A percentile compares a stretch with the other conserved stretches of the same genome.
These are phyloP conservation scores for Caloboletus inedulis DNA, from an alignment of 1,284 basidiomycete species.

Conservation along the genomic window DNA sequence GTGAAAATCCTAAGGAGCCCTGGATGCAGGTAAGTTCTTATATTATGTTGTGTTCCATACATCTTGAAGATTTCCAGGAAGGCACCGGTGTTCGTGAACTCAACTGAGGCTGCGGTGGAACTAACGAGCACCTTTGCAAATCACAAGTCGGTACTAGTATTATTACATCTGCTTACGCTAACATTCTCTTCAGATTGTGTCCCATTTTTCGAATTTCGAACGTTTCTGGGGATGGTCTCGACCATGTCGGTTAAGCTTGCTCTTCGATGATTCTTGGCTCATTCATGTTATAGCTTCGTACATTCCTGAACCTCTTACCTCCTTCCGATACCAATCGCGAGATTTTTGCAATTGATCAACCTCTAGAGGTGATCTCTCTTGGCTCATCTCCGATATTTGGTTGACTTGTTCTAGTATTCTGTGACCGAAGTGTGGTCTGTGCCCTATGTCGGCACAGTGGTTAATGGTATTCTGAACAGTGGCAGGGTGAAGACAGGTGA, in stretches of 20 bases:
- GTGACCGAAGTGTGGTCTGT: constrained; percentile 87
- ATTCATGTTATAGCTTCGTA: constrained; percentile 54
- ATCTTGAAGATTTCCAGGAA: constrained; percentile 46
- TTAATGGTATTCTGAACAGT: constrained; percentile 86
- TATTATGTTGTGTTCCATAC: background rate
- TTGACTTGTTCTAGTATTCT: constrained; percentile 54
- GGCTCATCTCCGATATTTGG: background rate
- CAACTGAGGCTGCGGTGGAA: constrained; percentile 74
- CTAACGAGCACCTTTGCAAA: constrained; percentile 62
- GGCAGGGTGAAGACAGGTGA: constrained; percentile 81
- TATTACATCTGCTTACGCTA: constrained; percentile 3
- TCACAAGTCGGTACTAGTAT: constrained; percentile 23
- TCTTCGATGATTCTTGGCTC: constrained; percentile 6
- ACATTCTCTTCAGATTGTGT: constrained; percentile 59
- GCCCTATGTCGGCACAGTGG: constrained; percentile 93
- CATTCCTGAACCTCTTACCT: constrained; percentile 83
- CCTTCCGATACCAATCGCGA: constrained; percentile 79
- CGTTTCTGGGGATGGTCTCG: constrained; percentile 90
- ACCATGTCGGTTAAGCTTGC: constrained; percentile 48
- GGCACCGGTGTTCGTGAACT: constrained; percentile 74
- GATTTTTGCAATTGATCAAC: constrained; percentile 80
- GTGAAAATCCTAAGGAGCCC: constrained; percentile 91
- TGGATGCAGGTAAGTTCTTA: constrained; percentile 70
- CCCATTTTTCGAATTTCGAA: constrained; percentile 95
- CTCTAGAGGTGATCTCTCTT: constrained; percentile 66